Evolutionary conservation across 1,139 yeast genomes (phyloP).

Genomic region (Petasospora fabianii): DNA sequence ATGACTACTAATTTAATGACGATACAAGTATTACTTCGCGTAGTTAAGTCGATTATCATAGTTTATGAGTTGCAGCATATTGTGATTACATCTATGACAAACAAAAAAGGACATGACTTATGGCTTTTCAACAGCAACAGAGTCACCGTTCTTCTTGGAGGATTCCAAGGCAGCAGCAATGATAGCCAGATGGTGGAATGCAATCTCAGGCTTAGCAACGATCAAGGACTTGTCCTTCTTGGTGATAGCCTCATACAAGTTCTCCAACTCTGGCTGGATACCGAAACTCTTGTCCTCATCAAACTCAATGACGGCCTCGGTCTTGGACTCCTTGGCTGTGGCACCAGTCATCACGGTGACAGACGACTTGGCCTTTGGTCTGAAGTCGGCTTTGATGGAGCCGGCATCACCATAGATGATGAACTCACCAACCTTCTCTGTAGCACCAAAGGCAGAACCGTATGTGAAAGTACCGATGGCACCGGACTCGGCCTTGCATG

Average conservation of each 20-base stretch:
- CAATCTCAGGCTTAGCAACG: conserved; percentile 61
- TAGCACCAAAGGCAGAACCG: conserved; percentile 87
- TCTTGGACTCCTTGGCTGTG: conserved; percentile 31
- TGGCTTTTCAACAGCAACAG: conserved; percentile 44
- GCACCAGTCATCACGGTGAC: conserved; percentile 41
- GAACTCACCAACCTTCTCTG: conserved; percentile 63
- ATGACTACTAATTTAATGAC: conserved; percentile 1
- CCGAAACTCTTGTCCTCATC: conserved; percentile 48
- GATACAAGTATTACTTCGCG: neutral
- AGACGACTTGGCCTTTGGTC: conserved; percentile 42
- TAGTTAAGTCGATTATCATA: too few species aligned
- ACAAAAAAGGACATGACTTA: conserved; percentile 7
- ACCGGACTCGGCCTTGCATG: conserved; percentile 56
- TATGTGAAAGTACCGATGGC: conserved; percentile 85
- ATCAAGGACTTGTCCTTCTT: conserved; percentile 59
- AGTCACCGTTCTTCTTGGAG: conserved; percentile 54
- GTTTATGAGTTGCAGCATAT: neutral
- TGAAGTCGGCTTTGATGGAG: conserved; percentile 59
- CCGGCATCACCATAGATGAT: conserved; percentile 78
- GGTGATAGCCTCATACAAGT: conserved; percentile 66
- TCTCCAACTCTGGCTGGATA: conserved; percentile 64
- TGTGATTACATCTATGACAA: neutral
- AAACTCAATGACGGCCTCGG: conserved; percentile 39
- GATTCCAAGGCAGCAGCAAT: conserved; percentile 82
- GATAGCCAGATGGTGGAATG: conserved; percentile 90